phyloP scores from a whole-genome alignment of 169 alveolate genomes.

The Plasmodium vivax region DNA sequence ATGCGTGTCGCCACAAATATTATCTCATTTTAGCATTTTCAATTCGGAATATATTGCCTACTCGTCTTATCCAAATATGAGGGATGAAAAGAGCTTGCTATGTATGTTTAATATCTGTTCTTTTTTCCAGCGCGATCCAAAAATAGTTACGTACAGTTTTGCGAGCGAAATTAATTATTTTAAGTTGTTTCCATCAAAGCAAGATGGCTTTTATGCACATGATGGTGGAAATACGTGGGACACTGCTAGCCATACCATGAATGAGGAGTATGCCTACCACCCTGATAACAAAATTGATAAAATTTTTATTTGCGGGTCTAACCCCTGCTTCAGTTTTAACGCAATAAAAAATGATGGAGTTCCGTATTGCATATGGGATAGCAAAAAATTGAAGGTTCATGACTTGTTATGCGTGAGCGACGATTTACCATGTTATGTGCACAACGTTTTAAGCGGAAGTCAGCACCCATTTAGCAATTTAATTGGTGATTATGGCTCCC shows the following conservation, averaged over 20 bases:
- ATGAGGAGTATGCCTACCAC: constrained; percentile 46
- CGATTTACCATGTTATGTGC: constrained; percentile 28
- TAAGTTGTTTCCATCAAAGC: constrained; percentile 59
- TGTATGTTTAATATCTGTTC: constrained; percentile 55
- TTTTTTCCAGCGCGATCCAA: constrained; percentile 52
- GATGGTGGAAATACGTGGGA: background rate
- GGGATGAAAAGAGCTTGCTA: constrained; percentile 46
- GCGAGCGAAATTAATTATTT: constrained; percentile 59
- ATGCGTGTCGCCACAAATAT: constrained; percentile 57
- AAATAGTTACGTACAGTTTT: constrained; percentile 56
- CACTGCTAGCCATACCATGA: background rate
- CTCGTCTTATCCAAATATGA: constrained; percentile 61
- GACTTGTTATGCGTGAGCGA: constrained; percentile 47
- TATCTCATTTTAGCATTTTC: constrained; percentile 71
- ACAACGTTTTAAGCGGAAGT: constrained; percentile 66
- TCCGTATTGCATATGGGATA: constrained; percentile 71
- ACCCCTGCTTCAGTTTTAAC: constrained; percentile 65
- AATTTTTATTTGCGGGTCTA: constrained; percentile 66
- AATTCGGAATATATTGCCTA: constrained; percentile 72
- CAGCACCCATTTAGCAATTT: constrained; percentile 59
- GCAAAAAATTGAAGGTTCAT: constrained; percentile 66
- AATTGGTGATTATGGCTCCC: constrained; percentile 73
- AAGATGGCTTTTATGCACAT: background rate
- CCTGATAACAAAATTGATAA: constrained; percentile 74
- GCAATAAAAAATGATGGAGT: constrained; percentile 46